phyloP scores from a whole-genome alignment of 208 protist species.

The Lotmaria passim region DNA sequence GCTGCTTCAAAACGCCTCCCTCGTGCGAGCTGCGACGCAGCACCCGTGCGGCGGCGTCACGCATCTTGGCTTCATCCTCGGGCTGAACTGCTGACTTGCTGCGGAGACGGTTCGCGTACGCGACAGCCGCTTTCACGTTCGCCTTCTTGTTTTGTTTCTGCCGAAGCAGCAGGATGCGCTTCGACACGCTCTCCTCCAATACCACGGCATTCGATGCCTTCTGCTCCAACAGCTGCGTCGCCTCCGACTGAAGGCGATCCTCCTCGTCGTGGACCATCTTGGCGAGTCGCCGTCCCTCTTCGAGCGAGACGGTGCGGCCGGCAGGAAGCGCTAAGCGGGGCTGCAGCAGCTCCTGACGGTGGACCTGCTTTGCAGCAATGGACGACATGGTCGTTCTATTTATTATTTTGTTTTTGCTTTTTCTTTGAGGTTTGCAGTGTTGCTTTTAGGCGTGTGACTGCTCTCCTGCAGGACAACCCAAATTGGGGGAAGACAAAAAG shows the following conservation, averaged over 20 bases:
- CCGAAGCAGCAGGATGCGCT: constrained; percentile 70
- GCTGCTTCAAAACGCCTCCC: constrained; percentile 32
- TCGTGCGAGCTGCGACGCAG: constrained; percentile 42
- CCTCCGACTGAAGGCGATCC: constrained; percentile 57
- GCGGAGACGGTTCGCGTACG: constrained; percentile 54
- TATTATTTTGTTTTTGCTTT: too few species aligned
- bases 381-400: constrained; percentile 16
- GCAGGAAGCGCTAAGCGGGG: constrained; percentile 71
- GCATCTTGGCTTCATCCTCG: constrained; percentile 44
- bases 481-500: too few species aligned
- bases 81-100: constrained; percentile 33
- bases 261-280: constrained; percentile 69
- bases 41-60: constrained; percentile 44
- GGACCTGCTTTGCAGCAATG: constrained; percentile 62
- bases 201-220: constrained; percentile 47
- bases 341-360: constrained; percentile 76
- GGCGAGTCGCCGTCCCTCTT: constrained; percentile 75
- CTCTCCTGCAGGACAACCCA: too few species aligned
- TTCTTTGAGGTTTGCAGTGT: too few species aligned
- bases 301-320: constrained; percentile 73
- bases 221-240: constrained; percentile 38
- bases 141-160: constrained; percentile 67
- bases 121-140: constrained; percentile 73
- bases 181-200: constrained; percentile 74
- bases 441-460: too few species aligned